phyloP scores from a whole-genome alignment of 345 rosid genomes.

The Corchorus olitorius region DNA sequence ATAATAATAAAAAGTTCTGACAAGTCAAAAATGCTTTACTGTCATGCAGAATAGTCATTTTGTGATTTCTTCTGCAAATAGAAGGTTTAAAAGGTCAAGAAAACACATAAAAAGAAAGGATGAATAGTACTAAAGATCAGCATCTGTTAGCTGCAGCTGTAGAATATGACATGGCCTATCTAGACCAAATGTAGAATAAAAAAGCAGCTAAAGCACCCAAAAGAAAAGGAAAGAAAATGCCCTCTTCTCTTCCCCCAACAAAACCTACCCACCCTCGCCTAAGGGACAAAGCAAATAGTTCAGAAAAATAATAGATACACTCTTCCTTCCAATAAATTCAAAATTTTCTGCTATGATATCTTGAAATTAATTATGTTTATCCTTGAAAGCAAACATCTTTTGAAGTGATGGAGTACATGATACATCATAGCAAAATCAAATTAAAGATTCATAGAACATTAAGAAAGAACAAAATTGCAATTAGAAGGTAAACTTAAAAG shows the following conservation, averaged over 20 bases:
- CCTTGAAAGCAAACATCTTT: neutral
- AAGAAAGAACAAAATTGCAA: neutral
- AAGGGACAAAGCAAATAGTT: neutral
- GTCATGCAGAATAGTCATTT: neutral
- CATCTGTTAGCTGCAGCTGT: neutral
- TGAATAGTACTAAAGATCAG: neutral
- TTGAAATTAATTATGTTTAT: neutral
- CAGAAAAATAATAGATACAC: neutral
- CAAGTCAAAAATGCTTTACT: neutral
- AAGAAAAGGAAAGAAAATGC: neutral
- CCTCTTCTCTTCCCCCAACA: neutral
- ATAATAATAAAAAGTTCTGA: neutral
- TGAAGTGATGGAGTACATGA: neutral
- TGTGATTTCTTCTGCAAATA: neutral
- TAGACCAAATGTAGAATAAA: neutral
- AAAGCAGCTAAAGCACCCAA: constrained; percentile 2
- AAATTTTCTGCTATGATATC: neutral
- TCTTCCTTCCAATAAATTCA: neutral
- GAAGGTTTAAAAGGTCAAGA: neutral
- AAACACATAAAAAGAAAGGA: neutral
- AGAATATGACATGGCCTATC: neutral
- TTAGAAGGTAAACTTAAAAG: neutral
- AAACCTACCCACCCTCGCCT: neutral
- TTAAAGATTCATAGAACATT: neutral
- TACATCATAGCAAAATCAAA: neutral